phyloP scores from a whole-genome alignment of 192 early-diverging fungal species.

The Backusella circina region DNA sequence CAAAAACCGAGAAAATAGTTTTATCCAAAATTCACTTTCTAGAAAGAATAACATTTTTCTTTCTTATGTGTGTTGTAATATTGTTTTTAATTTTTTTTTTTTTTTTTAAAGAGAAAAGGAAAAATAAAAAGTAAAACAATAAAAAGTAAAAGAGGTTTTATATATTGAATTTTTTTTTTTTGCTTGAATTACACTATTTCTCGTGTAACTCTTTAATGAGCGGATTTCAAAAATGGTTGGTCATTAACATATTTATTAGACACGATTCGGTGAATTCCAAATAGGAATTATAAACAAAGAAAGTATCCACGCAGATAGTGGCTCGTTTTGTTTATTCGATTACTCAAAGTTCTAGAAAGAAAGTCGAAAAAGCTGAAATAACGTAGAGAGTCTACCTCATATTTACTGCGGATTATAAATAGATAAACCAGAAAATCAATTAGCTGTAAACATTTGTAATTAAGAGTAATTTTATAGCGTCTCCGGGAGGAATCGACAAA shows the following conservation, averaged over 20 bases:
- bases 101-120: background rate
- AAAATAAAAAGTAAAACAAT: background rate
- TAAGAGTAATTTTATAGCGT: too few species aligned
- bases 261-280: background rate
- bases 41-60: background rate
- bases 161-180: background rate
- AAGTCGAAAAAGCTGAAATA: background rate
- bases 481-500: too few species aligned
- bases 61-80: too few species aligned
- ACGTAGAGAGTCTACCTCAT: background rate
- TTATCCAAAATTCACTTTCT: background rate
- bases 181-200: background rate
- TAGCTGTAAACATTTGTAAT: too few species aligned
- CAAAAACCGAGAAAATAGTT: background rate
- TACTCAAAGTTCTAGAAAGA: background rate
- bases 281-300: background rate
- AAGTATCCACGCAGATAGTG: background rate
- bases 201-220: background rate
- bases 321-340: background rate
- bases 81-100: too few species aligned
- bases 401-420: background rate
- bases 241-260: background rate
- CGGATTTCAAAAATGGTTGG: background rate
- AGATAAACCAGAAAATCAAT: too few species aligned
- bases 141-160: background rate